phyloP scores from a whole-genome alignment of 768 basidiomycete genomes.

The Termitomyces sp. region DNA sequence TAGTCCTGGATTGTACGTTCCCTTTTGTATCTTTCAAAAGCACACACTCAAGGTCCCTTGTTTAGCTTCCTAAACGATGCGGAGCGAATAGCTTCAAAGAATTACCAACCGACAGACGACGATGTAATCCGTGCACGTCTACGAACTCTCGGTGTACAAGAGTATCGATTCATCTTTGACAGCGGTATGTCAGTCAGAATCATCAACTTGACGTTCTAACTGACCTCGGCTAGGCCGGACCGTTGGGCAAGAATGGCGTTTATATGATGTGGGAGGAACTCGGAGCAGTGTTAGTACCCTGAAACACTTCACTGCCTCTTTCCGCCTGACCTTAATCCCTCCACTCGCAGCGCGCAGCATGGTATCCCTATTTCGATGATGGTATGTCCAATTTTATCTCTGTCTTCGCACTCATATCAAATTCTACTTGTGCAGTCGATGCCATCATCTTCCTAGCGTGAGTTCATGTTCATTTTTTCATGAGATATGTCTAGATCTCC shows the following conservation, averaged over 20 bases:
- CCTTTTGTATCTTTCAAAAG: neutral
- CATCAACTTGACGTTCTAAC: neutral
- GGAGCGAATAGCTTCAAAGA: slow-evolving; percentile 57
- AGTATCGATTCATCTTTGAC: slow-evolving; percentile 64
- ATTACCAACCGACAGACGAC: slow-evolving; percentile 68
- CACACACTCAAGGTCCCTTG: neutral
- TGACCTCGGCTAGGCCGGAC: slow-evolving; percentile 39
- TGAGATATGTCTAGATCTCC: slow-evolving; percentile 1
- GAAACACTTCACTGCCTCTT: slow-evolving; percentile 6
- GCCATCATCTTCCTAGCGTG: slow-evolving; percentile 82
- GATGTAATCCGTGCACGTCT: slow-evolving; percentile 79
- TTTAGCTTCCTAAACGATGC: slow-evolving; percentile 67
- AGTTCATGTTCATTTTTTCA: slow-evolving; percentile 18
- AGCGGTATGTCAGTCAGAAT: slow-evolving; percentile 39
- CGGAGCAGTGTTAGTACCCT: slow-evolving; percentile 53
- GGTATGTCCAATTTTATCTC: slow-evolving; percentile 26
- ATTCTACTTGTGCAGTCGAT: slow-evolving; percentile 42
- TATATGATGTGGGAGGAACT: slow-evolving; percentile 82
- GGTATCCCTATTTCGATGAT: slow-evolving; percentile 83
- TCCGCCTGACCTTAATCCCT: slow-evolving; percentile 5
- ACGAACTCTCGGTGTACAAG: slow-evolving; percentile 75
- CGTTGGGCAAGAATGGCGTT: slow-evolving; percentile 68
- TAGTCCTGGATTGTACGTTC: slow-evolving; percentile 68
- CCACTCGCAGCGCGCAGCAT: slow-evolving; percentile 55
- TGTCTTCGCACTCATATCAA: neutral